Conservation (phyloP, 2,329 filamentous ascomycete genomes). For the Ophiocordyceps robertsii region DNA sequence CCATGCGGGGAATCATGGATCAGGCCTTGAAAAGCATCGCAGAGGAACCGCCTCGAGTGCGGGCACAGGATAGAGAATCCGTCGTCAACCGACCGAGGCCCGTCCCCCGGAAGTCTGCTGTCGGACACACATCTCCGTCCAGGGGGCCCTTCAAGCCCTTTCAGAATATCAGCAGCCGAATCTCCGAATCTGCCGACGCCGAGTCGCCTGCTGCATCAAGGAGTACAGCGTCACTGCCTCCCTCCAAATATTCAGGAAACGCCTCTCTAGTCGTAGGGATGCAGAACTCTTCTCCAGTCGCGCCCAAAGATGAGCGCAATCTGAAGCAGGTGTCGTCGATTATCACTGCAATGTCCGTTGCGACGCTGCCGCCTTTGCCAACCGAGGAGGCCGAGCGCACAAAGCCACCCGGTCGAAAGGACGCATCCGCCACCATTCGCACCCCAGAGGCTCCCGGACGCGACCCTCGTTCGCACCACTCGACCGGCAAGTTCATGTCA, state of each 20-base stretch:
- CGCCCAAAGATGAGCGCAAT: too few relatives aligned
- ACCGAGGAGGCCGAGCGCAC: not conserved
- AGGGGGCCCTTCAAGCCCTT: not conserved
- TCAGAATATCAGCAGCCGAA: not conserved
- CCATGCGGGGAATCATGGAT: conserved; percentile 35
- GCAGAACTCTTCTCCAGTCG: too few relatives aligned
- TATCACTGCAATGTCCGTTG: too few relatives aligned
- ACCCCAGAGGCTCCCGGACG: not conserved
- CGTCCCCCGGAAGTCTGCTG: conserved; percentile 27
- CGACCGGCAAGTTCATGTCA: conserved; percentile 9
- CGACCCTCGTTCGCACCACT: not conserved
- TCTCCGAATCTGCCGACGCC: not conserved
- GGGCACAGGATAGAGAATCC: conserved; percentile 14
- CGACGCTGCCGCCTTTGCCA: too few relatives aligned
- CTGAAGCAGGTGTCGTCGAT: too few relatives aligned
- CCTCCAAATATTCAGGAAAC: too few relatives aligned
- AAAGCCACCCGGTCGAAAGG: not conserved
- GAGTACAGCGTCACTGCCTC: too few relatives aligned
- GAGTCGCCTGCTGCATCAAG: not conserved
- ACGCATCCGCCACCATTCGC: not conserved
- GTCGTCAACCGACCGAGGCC: conserved; percentile 42
- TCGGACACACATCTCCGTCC: not conserved
- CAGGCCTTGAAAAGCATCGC: conserved; percentile 20
- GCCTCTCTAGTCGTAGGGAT: too few relatives aligned
- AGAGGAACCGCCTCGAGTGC: not conserved